These are phyloP conservation scores for Xylaria multiplex DNA, from an alignment of 2,329 filamentous ascomycete genomes.

Conservation along the genomic window DNA sequence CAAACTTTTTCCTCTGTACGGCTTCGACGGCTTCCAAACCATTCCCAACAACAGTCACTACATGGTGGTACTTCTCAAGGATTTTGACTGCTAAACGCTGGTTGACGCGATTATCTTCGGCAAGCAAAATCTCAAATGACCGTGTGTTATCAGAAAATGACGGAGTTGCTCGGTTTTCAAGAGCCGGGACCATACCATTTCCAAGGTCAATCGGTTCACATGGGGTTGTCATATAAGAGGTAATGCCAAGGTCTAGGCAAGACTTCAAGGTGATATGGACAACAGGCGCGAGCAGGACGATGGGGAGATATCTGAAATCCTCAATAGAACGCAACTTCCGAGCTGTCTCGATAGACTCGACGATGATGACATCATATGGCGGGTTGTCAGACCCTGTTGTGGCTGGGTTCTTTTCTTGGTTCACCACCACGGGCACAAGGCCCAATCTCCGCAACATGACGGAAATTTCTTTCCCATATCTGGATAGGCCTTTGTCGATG, in stretches of 20 bases:
- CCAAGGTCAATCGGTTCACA: slow-evolving; percentile 93
- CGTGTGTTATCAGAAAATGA: slow-evolving; percentile 92
- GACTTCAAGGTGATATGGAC: slow-evolving; percentile 94
- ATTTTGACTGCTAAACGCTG: slow-evolving; percentile 97
- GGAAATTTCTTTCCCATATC: slow-evolving; percentile 78
- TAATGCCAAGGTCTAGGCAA: slow-evolving; percentile 92
- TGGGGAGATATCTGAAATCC: slow-evolving; percentile 97
- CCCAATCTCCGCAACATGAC: slow-evolving; percentile 82
- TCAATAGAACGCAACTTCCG: slow-evolving; percentile 84
- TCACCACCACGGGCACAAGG: slow-evolving; percentile 84
- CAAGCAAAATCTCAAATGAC: slow-evolving; percentile 93
- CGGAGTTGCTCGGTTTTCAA: slow-evolving; percentile 92
- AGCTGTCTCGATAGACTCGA: slow-evolving; percentile 94
- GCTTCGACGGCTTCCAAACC: slow-evolving; percentile 91
- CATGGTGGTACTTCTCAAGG: slow-evolving; percentile 94
- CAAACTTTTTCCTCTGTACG: slow-evolving; percentile 91
- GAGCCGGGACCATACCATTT: slow-evolving; percentile 93
- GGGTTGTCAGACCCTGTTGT: slow-evolving; percentile 66
- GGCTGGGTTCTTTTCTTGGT: slow-evolving; percentile 74
- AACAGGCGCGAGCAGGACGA: slow-evolving; percentile 88
- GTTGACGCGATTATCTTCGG: slow-evolving; percentile 97
- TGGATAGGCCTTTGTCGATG: slow-evolving; percentile 88
- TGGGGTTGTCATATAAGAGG: slow-evolving; percentile 98
- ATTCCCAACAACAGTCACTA: slow-evolving; percentile 92
- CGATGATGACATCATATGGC: slow-evolving; percentile 93